Base-by-base conservation (phyloP, 306 rosid species). In the Rubus parviflorus region DNA sequence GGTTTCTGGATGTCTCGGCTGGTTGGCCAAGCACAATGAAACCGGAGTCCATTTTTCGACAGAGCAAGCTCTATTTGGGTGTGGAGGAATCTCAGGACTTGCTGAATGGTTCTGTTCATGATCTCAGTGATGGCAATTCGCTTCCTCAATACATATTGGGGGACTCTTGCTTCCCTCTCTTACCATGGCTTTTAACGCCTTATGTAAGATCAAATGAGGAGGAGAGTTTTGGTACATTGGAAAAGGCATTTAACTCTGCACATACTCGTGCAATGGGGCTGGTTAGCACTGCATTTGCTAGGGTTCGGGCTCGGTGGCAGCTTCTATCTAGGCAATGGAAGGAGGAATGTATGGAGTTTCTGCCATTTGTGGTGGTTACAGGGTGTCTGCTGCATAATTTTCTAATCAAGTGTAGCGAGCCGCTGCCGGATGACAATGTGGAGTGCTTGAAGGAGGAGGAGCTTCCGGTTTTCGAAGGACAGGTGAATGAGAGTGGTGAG, bases 131-230 rank as follows among this genome's bases (percentile, higher is more conserved):
- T 38, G 90, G 83, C 19, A 22, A 47, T 40, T 81, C 85, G 77
- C 79, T 90, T 84, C 93, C 96, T 19, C 98, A 81, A 74, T 93
- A 91, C 80, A 37, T 93, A 22, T 49, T 91, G 56, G 98, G 93
- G 6, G 92, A 91, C 35, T 88, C 96, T 17, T 88, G 96, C 76
- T 93, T 87, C 62, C 94, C 98, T 30, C 83, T 91, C 5, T 73
- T 88, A 81, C 94, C 96, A 20, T 91, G 98, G 94, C 96, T 93
- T 66, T 81, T 91, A 47, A 93, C 98, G 6, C 97, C 98, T 8
- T 93, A 93, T 60, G 75, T 70, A 9, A 80, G 85, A 16, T 20
- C 68, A 20, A 84, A 84, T 17, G 93, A 85, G 37, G 98, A 83
- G 53, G 85, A 86, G 62, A 77, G 90, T 60, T 83, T 89, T 73